Percentiles rank a stretch among this genome's conserved stretches.
These are phyloP conservation scores for Pseudocercospora cruenta DNA, from an alignment of 2,329 filamentous ascomycete genomes.

Conservation along the genomic window DNA sequence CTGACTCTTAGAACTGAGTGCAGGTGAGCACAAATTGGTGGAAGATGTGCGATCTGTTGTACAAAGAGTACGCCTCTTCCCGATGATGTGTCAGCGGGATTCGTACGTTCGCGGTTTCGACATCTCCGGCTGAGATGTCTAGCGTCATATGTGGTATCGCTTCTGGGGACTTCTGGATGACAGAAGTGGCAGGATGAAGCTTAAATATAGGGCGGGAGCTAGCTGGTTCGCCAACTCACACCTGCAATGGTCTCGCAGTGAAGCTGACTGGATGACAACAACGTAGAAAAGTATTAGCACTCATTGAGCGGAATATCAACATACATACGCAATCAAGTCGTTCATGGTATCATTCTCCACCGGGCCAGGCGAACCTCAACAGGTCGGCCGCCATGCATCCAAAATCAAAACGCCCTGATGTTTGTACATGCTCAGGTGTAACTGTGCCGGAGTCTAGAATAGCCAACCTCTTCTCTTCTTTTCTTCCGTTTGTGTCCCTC, in stretches of 20 bases:
- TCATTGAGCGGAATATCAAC: slow-evolving; percentile 9
- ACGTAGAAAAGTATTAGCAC: not conserved
- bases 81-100: too few relatives aligned
- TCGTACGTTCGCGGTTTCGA: too few relatives aligned
- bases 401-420: slow-evolving; percentile 6
- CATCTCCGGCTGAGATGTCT: not conserved
- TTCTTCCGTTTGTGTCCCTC: slow-evolving; percentile 41
- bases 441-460: slow-evolving; percentile 27
- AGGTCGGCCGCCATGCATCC: not conserved
- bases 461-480: slow-evolving; percentile 41
- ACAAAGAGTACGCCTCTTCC: too few relatives aligned
- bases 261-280: not conserved
- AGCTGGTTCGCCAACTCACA: not conserved
- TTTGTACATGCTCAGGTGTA: not conserved
- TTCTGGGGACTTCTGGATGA: too few relatives aligned
- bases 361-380: not conserved
- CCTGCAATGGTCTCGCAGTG: not conserved
- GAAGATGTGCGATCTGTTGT: too few relatives aligned
- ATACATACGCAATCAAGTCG: not conserved
- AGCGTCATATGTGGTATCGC: not conserved
- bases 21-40: too few relatives aligned
- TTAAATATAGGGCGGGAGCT: not conserved
- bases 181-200: not conserved
- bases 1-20: too few relatives aligned
- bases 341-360: slow-evolving; percentile 7